Conservation (phyloP, 2,329 filamentous ascomycete genomes). For the Penicillium sp. region DNA sequence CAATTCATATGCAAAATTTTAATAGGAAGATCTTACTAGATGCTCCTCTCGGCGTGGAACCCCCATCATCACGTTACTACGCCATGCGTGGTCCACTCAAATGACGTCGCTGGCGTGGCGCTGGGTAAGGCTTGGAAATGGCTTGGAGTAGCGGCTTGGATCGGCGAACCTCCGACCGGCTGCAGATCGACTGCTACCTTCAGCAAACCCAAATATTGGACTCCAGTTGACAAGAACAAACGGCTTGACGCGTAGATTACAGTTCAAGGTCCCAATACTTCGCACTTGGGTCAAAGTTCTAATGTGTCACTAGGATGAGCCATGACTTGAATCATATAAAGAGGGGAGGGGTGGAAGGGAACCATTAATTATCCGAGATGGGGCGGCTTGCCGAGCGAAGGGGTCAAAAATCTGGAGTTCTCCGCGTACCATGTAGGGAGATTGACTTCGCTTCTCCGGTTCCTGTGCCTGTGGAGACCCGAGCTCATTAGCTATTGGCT, state of each 20-base stretch:
- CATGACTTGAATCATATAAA: neutral
- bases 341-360: too few species aligned
- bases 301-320: neutral
- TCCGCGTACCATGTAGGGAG: neutral
- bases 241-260: neutral
- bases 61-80: too few species aligned
- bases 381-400: neutral
- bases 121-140: neutral
- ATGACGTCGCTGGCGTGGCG: neutral
- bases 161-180: neutral
- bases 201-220: neutral
- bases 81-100: too few species aligned
- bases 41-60: too few species aligned
- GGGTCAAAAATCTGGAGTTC: neutral
- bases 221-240: neutral
- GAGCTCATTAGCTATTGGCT: neutral
- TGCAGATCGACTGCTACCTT: neutral
- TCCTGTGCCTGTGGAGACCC: neutral
- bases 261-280: neutral
- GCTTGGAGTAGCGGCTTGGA: neutral
- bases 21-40: too few species aligned
- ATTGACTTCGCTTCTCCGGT: neutral
- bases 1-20: too few species aligned
- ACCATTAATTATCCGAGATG: neutral
- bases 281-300: neutral